Evolutionary conservation across 2,329 filamentous ascomycete species (phyloP).

Genomic region (Penicillium decumbens): DNA sequence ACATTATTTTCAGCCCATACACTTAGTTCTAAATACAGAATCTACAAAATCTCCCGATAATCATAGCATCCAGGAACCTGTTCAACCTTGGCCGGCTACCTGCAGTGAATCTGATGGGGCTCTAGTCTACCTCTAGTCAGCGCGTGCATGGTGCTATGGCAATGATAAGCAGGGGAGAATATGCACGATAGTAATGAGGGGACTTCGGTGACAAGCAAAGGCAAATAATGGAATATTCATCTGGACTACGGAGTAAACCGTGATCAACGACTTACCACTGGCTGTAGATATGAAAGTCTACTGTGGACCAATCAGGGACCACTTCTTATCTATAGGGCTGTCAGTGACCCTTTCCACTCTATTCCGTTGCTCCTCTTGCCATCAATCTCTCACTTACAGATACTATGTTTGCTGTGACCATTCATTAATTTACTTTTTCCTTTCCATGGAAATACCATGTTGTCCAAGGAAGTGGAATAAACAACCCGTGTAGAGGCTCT

Average conservation of each 20-base stretch:
- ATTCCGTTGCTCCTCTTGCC: neutral
- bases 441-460: too few species aligned
- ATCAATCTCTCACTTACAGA: neutral
- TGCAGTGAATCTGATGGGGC: neutral
- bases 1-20: neutral
- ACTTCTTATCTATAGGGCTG: conserved; percentile 16
- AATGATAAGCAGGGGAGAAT: conserved; percentile 2
- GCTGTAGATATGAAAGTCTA: conserved; percentile 29
- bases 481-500: conserved; percentile 3
- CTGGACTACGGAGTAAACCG: neutral
- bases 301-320: conserved; percentile 24
- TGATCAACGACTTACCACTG: conserved; percentile 14
- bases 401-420: neutral
- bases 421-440: neutral
- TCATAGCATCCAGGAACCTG: neutral
- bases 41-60: neutral
- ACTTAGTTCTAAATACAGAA: neutral
- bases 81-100: neutral
- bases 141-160: too few species aligned
- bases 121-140: neutral
- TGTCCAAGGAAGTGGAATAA: neutral
- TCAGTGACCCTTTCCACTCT: neutral
- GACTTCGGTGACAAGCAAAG: conserved; percentile 15
- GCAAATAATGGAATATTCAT: conserved; percentile 14
- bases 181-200: conserved; percentile 18